Conservation (phyloP, 225 moss, liverwort and hornwort species). For the Neckera pumila region DNA sequence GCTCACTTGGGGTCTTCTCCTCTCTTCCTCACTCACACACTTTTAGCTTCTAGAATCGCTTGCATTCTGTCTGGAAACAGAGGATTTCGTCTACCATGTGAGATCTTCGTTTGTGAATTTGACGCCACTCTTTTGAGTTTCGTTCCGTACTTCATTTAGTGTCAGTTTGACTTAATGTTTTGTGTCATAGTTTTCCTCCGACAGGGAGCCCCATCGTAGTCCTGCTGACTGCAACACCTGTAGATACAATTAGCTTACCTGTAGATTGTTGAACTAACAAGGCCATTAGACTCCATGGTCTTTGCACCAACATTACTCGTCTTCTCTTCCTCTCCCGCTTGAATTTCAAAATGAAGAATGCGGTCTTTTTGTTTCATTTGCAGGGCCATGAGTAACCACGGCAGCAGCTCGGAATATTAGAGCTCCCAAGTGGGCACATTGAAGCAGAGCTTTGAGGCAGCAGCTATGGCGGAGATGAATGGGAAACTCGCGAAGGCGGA, state of each 20-base stretch:
- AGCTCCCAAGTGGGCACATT: not conserved
- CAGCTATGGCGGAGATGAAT: not conserved
- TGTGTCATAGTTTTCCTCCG: not conserved
- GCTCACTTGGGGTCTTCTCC: no score
- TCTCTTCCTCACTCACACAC: not conserved
- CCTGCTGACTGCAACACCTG: not conserved
- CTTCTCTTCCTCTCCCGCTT: no score
- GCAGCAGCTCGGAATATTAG: not conserved
- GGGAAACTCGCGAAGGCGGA: not conserved
- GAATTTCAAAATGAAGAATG: not conserved
- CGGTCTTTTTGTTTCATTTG: not conserved
- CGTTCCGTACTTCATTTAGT: not conserved
- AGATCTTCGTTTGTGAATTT: not conserved
- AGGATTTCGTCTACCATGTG: not conserved
- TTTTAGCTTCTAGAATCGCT: not conserved
- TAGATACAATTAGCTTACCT: not conserved
- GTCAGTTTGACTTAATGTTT: not conserved
- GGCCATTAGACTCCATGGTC: not conserved
- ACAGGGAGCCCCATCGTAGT: not conserved
- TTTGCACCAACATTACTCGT: not conserved
- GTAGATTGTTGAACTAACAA: not conserved
- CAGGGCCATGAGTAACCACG: not conserved
- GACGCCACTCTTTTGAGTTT: not conserved
- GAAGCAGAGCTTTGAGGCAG: not conserved
- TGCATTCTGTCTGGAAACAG: not conserved